These are phyloP conservation scores for Kodamaea restingae DNA, from an alignment of 805 yeast genomes.

Conservation along the genomic window DNA sequence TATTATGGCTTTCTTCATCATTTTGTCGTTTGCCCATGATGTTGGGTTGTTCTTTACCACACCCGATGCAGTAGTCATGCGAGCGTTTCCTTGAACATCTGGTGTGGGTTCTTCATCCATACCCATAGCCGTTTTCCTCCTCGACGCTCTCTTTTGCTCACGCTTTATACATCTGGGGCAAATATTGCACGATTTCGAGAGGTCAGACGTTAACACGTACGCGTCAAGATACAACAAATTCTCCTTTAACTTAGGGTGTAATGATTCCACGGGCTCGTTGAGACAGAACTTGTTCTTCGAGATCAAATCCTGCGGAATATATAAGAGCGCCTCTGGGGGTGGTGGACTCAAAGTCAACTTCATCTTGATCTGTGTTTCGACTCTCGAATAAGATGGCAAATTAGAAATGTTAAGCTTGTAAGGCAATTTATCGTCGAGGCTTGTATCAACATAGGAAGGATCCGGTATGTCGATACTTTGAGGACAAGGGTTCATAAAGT, in stretches of 20 bases:
- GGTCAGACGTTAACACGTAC: slow-evolving; percentile 63
- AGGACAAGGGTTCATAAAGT: slow-evolving; percentile 35
- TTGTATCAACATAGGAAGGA: slow-evolving; percentile 18
- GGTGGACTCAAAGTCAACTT: slow-evolving; percentile 67
- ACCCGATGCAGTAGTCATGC: slow-evolving; percentile 17
- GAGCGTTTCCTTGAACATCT: slow-evolving; percentile 10
- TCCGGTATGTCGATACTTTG: slow-evolving; percentile 27
- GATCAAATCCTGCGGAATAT: slow-evolving; percentile 82
- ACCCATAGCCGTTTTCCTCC: slow-evolving; percentile 69
- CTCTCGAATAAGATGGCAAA: slow-evolving; percentile 80
- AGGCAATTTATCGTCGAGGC: slow-evolving; percentile 37
- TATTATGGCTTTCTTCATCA: slow-evolving; percentile 77
- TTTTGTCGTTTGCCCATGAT: slow-evolving; percentile 69
- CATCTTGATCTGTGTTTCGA: slow-evolving; percentile 91
- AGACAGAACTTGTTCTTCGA: slow-evolving; percentile 83
- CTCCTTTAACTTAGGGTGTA: slow-evolving; percentile 39
- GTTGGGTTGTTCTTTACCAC: slow-evolving; percentile 52
- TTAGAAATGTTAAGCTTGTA: slow-evolving; percentile 52
- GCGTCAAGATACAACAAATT: slow-evolving; percentile 70
- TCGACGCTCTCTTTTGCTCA: slow-evolving; percentile 89
- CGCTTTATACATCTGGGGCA: slow-evolving; percentile 88
- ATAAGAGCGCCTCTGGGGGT: slow-evolving; percentile 68
- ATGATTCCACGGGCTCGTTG: slow-evolving; percentile 43
- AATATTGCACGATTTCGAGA: slow-evolving; percentile 56
- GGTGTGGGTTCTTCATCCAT: slow-evolving; percentile 9